These are phyloP conservation scores for Kwoniella mangroviensis DNA, from an alignment of 768 basidiomycete genomes.

Conservation along the genomic window DNA sequence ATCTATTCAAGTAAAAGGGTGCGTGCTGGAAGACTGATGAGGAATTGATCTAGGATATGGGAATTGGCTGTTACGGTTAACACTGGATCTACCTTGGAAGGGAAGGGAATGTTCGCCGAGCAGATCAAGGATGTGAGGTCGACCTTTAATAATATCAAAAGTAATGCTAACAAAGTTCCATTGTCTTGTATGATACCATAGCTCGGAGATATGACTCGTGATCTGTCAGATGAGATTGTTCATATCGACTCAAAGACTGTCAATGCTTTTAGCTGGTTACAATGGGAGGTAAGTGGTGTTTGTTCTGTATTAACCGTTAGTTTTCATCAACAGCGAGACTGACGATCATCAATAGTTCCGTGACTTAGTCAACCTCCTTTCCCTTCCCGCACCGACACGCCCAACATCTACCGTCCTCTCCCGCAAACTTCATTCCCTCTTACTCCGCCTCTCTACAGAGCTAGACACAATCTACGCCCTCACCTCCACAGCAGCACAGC, in stretches of 20 bases:
- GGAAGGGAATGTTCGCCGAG: slow-evolving; percentile 34
- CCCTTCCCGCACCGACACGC: slow-evolving; percentile 17
- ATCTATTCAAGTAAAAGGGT: not conserved
- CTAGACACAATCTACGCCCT: slow-evolving; percentile 35
- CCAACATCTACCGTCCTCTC: slow-evolving; percentile 29
- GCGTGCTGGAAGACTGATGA: slow-evolving; percentile 4
- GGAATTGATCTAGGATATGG: slow-evolving; percentile 39
- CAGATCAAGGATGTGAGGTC: slow-evolving; percentile 43
- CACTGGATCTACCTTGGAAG: slow-evolving; percentile 40
- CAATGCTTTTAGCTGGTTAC: slow-evolving; percentile 49
- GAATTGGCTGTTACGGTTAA: slow-evolving; percentile 42
- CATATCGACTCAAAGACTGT: slow-evolving; percentile 45
- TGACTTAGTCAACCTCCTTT: slow-evolving; percentile 34
- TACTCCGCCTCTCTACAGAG: slow-evolving; percentile 33
- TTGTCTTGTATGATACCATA: slow-evolving; percentile 6
- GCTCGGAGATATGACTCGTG: slow-evolving; percentile 50
- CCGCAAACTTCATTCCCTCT: slow-evolving; percentile 39
- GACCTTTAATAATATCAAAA: not conserved
- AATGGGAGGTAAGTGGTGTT: slow-evolving; percentile 53
- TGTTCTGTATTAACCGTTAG: too few relatives aligned
- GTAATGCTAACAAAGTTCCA: slow-evolving; percentile 12
- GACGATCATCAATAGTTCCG: slow-evolving; percentile 33
- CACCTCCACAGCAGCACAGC: slow-evolving; percentile 22
- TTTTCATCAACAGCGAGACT: not conserved
- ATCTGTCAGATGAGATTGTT: slow-evolving; percentile 46